Base-by-base conservation (phyloP, 257 asterid species). In the Plantago major region DNA sequence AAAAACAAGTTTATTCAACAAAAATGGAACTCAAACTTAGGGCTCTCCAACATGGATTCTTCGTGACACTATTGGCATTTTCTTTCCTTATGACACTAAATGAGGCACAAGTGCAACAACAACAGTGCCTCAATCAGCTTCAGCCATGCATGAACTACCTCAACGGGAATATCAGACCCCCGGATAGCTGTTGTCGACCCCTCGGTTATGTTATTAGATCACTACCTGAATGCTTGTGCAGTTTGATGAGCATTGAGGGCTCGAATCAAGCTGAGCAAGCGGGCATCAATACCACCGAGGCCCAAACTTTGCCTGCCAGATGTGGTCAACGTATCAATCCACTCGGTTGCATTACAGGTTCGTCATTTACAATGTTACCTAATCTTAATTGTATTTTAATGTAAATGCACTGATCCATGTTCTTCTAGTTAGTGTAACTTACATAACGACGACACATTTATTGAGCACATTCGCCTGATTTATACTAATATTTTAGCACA, bases 261-360 rank as follows among this genome's bases (percentile, higher is more conserved):
- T 74, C 95, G 42, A 77, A 80, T 46, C 81, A 71, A 17, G 97
- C 97, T 0, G 81, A 85, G 52, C 77, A 58, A 55, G 82, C 95
- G 0, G 96, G 97, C 3, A 77, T 90, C 30, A 81, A 90, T 43
- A 62, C 69, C 2, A 78, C 83, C 6, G 71, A 83, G 16, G 96
- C 92, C 6, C 96, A 87, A 17, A 81, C 83, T 11, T 65, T 90
- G 62, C 97, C 96, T 0, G 96, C 83, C 18, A 71, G 89, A 43
- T 90, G 97, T 5, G 97, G 96, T 7, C 84, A 83, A 9, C 96
- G 60, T 62, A 80, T 90, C 45, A 87, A 90, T 58, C 95, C 87
- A 8, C 63, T 87, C n/a, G 96, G 96, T 11, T 90, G 96, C 69
- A 71, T 90, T 40, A 75, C 77, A 42, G 97, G 97, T 59, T 11